Evolutionary conservation across 2,329 filamentous ascomycete genomes (phyloP).

Genomic region (Aspergillus sergii): DNA sequence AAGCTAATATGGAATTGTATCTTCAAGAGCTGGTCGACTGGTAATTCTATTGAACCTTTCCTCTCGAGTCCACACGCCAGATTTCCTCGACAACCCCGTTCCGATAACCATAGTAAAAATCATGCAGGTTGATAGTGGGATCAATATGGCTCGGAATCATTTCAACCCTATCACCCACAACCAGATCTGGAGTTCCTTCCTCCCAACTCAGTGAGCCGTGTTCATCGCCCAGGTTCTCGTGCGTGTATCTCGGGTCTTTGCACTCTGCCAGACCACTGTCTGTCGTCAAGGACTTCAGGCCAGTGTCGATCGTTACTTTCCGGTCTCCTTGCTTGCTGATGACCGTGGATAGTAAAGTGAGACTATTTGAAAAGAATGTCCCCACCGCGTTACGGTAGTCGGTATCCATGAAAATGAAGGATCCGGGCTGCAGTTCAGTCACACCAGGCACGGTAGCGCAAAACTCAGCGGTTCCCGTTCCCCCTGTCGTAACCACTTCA

Average conservation of each 20-base stretch:
- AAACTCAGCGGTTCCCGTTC: slow-evolving; percentile 58
- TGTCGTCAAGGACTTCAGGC: slow-evolving; percentile 55
- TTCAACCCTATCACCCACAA: slow-evolving; percentile 52
- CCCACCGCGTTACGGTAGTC: slow-evolving; percentile 59
- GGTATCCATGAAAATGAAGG: slow-evolving; percentile 61
- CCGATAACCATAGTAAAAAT: slow-evolving; percentile 54
- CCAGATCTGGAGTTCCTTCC: slow-evolving; percentile 41
- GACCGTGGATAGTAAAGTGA: slow-evolving; percentile 54
- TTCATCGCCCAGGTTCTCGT: slow-evolving; percentile 53
- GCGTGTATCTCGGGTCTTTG: slow-evolving; percentile 47
- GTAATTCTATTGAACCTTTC: slow-evolving; percentile 52
- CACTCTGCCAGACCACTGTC: slow-evolving; percentile 56
- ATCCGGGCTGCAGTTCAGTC: slow-evolving; percentile 58
- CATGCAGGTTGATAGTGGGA: slow-evolving; percentile 57
- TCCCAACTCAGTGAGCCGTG: slow-evolving; percentile 53
- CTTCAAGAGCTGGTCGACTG: too few species aligned
- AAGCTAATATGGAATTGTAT: too few species aligned
- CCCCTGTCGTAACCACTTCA: slow-evolving; percentile 55
- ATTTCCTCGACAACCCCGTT: slow-evolving; percentile 54
- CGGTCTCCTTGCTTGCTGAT: slow-evolving; percentile 51
- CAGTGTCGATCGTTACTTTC: slow-evolving; percentile 53
- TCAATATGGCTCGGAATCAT: slow-evolving; percentile 60
- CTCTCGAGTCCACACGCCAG: slow-evolving; percentile 55
- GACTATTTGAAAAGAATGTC: slow-evolving; percentile 51
- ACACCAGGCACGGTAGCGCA: slow-evolving; percentile 54